These are phyloP conservation scores for Vanderwaltozyma tropicalis DNA, from an alignment of 805 yeast species.

Conservation along the genomic window DNA sequence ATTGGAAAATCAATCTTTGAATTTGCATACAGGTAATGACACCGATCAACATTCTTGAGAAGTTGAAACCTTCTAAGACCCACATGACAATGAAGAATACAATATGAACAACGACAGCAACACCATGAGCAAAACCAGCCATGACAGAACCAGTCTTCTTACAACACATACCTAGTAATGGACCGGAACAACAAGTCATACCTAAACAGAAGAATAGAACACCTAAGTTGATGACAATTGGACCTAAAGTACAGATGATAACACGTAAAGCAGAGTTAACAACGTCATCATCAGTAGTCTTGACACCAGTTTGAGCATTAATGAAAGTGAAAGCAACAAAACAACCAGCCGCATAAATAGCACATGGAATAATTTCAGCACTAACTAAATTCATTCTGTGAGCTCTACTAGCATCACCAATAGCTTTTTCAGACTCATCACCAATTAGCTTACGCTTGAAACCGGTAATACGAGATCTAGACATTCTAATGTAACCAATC, in stretches of 20 bases:
- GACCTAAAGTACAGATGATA: constrained; percentile 75
- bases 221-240: constrained; percentile 86
- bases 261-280: constrained; percentile 68
- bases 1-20: constrained; percentile 80
- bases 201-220: constrained; percentile 64
- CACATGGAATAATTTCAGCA: constrained; percentile 63
- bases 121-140: constrained; percentile 94
- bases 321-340: constrained; percentile 72
- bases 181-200: constrained; percentile 95
- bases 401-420: constrained; percentile 78
- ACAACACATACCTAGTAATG: constrained; percentile 87
- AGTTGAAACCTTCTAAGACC: constrained; percentile 90
- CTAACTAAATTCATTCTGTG: constrained; percentile 63
- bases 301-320: constrained; percentile 81
- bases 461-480: constrained; percentile 80
- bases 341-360: constrained; percentile 67
- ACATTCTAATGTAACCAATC: constrained; percentile 74
- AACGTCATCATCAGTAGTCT: constrained; percentile 32
- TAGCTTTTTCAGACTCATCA: constrained; percentile 70
- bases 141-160: constrained; percentile 90
- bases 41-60: constrained; percentile 80
- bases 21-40: constrained; percentile 71
- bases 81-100: constrained; percentile 90
- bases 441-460: constrained; percentile 65
- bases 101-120: constrained; percentile 80